Base-by-base conservation (phyloP, 2,329 filamentous ascomycete species). In the Aspergillus quadricinctus region DNA sequence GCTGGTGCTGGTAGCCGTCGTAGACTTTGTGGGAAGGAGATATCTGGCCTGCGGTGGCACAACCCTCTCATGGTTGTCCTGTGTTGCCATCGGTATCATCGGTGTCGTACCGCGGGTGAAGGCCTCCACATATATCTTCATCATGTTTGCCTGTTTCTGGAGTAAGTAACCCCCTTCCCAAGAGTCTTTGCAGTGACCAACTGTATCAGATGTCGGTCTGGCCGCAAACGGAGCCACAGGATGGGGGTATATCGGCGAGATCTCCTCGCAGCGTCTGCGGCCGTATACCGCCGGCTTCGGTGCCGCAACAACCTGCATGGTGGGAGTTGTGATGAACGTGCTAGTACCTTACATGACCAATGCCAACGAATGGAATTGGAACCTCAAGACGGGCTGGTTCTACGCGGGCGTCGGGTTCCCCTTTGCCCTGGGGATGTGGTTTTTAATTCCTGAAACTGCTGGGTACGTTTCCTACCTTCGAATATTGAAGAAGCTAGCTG, bases 241-340 rank as follows among this genome's bases (percentile, higher is more conserved):
- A 4, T 72, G 66, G 63, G 66, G 67, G 1, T 69, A 69, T 48
- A 66, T 69, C 37, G 69, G 64, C 28, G 72, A 76, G 54, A 72
- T 75, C 8, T 74, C 73, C 0, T 70, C 73, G 0, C 69, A 71
- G 14, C 66, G 72, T 3, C 61, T 75, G 3, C 67, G 72, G 0
- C 65, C 67, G 1, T 58, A 56, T 49, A 58, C 57, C 1, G 54
- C 54, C 6, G 57, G 57, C 3, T 58, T 58, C 19, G 54, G 50
- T 19, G 57, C 57, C 4, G 54, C 57, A 25, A 48, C 35, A 6
- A 58, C 57, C 7, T 56, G 57, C 43, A 31, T 56, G 4, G 40
- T 58, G 2, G 51, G 54, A 3, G 50, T 58, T 0, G 41, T 56
- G 4, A 56, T 58, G 50, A 54, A 51, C 35, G 54, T 56, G 8